Evolutionary conservation across 2,329 filamentous ascomycete species (phyloP).

Genomic region (Cytospora leucostoma): DNA sequence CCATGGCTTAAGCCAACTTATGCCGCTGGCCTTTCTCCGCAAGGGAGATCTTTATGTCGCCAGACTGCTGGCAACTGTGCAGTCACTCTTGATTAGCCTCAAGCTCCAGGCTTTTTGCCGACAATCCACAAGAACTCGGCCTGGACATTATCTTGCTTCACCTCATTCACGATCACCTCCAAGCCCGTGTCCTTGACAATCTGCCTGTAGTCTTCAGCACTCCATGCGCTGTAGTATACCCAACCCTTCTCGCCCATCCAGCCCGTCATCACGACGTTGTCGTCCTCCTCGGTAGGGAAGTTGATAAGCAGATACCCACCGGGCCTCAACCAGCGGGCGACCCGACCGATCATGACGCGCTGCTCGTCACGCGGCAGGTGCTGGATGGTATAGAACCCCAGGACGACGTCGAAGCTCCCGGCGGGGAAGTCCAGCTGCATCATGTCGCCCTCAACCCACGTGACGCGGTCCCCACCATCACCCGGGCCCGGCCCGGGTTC

Average conservation of each 20-base stretch:
- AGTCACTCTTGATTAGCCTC: constrained; percentile 9
- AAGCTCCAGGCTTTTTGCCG: constrained; percentile 34
- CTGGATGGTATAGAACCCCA: constrained; percentile 53
- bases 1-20: neutral
- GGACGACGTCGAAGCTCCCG: constrained; percentile 8
- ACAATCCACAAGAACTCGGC: constrained; percentile 45
- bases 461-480: constrained; percentile 21
- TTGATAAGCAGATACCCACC: constrained; percentile 54
- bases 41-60: constrained; percentile 1
- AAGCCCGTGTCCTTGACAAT: constrained; percentile 38
- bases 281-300: constrained; percentile 42
- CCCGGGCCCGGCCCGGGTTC: neutral
- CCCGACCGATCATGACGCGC: constrained; percentile 44
- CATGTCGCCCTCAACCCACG: constrained; percentile 22
- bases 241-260: constrained; percentile 45
- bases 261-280: constrained; percentile 36
- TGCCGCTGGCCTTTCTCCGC: constrained; percentile 10
- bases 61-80: neutral
- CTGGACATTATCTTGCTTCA: constrained; percentile 37
- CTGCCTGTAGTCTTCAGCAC: constrained; percentile 37
- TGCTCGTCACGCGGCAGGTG: constrained; percentile 57
- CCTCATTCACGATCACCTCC: constrained; percentile 37
- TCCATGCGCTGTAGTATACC: constrained; percentile 48
- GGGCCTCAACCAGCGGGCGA: constrained; percentile 51
- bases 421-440: constrained; percentile 33